Evolutionary conservation across 192 early-diverging fungal species (phyloP).

Genomic region (Dissophora globulifera): DNA sequence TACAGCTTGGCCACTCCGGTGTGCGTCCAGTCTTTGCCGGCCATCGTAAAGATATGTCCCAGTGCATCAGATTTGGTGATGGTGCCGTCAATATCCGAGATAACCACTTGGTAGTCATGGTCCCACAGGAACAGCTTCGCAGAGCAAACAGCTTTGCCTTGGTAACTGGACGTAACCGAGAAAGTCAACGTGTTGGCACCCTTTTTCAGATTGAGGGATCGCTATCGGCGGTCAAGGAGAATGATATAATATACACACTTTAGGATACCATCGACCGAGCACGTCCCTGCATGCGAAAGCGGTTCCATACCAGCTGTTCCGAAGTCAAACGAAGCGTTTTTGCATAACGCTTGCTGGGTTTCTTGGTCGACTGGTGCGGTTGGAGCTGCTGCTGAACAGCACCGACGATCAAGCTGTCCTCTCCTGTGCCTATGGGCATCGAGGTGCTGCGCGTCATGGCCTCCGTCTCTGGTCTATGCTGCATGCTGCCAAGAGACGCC

Average conservation of each 20-base stretch:
- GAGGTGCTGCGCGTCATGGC: slow-evolving; percentile 13
- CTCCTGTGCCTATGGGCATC: slow-evolving; percentile 3
- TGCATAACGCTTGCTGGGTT: slow-evolving; percentile 66
- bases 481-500: no score
- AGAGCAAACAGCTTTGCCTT: slow-evolving; percentile 78
- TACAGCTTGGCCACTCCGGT: slow-evolving; percentile 94
- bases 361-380: not conserved
- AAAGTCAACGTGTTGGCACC: slow-evolving; percentile 92
- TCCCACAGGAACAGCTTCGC: slow-evolving; percentile 91
- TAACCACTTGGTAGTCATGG: slow-evolving; percentile 85
- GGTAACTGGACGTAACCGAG: slow-evolving; percentile 78
- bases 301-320: slow-evolving; percentile 74
- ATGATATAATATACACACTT: not conserved
- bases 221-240: slow-evolving; percentile 10
- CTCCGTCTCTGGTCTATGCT: not conserved
- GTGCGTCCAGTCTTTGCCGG: slow-evolving; percentile 98
- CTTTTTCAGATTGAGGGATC: slow-evolving; percentile 78
- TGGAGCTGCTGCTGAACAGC: not conserved
- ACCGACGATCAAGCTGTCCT: not conserved
- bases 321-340: slow-evolving; percentile 93
- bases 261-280: not conserved
- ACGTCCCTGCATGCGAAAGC: not conserved
- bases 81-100: slow-evolving; percentile 98
- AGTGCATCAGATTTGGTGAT: slow-evolving; percentile 98
- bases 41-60: slow-evolving; percentile 96